Evolutionary conservation across 495 filamentous ascomycete species (phyloP), one percentile per base, ranked within the genome.

Genomic region (Apodospora peruviana): DNA sequence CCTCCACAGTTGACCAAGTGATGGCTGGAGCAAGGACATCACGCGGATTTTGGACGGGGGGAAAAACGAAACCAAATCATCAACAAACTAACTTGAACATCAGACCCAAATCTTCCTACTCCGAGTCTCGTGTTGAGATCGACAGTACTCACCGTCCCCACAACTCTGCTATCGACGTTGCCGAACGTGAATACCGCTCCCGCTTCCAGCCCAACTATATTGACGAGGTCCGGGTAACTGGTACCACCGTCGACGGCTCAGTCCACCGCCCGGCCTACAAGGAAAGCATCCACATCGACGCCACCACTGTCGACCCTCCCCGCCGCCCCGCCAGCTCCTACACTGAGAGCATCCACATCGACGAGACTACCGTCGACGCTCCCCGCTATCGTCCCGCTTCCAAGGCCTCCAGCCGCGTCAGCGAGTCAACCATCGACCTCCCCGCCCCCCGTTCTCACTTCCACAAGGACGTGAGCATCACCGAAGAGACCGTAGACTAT

Each of bases 161-260:
- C 52, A 62, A 70, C 64, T 72, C 77, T 48, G 67, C 74, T 53
- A 79, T 95, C 68, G 90, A 96, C 78, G 66, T 86, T 53, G 85
- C 85, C 64, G 90, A 95, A 74, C 81, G 82, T 68, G 81, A 91
- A 65, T 93, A 87, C 72, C 89, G 90, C 67, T 77, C 84, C 68
- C 85, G 85, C 57, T 75, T 83, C 68, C 79, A 86, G 59, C 84
- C 86, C 44, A 77, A 69, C 53, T 85, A 85, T 77, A 76, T 76
- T 60, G 77, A 79, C 58, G 76, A 83, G 62, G 47, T 57, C 47
- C 39, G 46, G 47, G 76, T 78, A 64, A 71, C 76, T 53, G 62
- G 51, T 42, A 71, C 61, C 71, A 83, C 65, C 66, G 70, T 73
- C 67, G 70, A 65, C 68, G 62, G 59, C 19, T 58, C 70, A 40